Conservation (phyloP, 2,329 filamentous ascomycete species). For the Hirsutella rhossiliensis region DNA sequence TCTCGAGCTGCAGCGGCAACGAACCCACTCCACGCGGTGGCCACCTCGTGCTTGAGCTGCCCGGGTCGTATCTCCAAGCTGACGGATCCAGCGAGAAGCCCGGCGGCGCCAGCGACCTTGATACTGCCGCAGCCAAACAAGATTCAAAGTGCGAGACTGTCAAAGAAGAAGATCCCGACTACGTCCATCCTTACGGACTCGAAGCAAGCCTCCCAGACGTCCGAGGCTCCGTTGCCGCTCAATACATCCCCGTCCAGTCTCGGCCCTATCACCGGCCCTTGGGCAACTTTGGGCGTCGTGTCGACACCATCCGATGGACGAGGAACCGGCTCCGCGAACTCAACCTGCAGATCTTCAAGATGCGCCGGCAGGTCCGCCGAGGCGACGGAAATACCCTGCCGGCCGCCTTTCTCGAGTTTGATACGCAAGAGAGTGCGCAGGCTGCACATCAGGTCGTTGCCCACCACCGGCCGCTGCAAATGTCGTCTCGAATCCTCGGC, state of each 20-base stretch:
- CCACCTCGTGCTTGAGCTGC: slow-evolving; percentile 3
- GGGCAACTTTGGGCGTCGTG: slow-evolving; percentile 67
- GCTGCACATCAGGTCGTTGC: slow-evolving; percentile 75
- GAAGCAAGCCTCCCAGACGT: slow-evolving; percentile 23
- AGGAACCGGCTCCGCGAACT: slow-evolving; percentile 38
- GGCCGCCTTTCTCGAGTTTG: slow-evolving; percentile 86
- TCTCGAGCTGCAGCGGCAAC: slow-evolving; percentile 1
- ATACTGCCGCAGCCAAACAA: background rate
- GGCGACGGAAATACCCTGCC: slow-evolving; percentile 56
- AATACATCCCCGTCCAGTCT: slow-evolving; percentile 62
- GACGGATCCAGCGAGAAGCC: background rate
- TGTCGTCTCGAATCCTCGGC: slow-evolving; percentile 77
- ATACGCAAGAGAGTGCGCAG: slow-evolving; percentile 71
- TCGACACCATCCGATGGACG: slow-evolving; percentile 89
- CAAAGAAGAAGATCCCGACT: slow-evolving; percentile 17
- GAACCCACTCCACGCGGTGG: background rate
- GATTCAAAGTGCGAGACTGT: background rate
- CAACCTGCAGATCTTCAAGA: slow-evolving; percentile 39
- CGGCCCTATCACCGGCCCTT: slow-evolving; percentile 62
- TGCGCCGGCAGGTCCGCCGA: slow-evolving; percentile 62
- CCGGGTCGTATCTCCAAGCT: slow-evolving; percentile 2
- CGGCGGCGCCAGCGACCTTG: background rate
- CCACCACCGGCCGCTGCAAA: slow-evolving; percentile 76
- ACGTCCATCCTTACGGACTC: slow-evolving; percentile 25
- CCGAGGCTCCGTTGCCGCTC: slow-evolving; percentile 47